A percentile compares a stretch with the other conserved stretches of the same genome.
Evolutionary conservation across 176 grass and related monocot genomes (phyloP).

Genomic region (Rhipidocladum racemiflorum): DNA sequence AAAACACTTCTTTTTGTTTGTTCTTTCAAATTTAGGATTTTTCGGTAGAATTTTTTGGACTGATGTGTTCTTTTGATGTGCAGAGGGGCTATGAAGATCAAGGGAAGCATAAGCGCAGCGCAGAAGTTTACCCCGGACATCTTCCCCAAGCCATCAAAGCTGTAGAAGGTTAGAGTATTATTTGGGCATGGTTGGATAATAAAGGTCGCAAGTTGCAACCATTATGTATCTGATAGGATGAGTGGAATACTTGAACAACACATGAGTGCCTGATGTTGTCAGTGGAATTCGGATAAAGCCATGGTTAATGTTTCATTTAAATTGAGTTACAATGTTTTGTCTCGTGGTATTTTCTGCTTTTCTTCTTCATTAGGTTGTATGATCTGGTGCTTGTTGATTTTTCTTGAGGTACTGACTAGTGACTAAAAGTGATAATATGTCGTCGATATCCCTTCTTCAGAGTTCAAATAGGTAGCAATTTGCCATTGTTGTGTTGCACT

Average conservation of each 20-base stretch:
- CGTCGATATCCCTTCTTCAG: background rate
- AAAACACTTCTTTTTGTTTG: background rate
- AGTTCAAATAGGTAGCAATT: background rate
- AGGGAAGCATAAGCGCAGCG: constrained; percentile 69
- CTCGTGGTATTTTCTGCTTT: background rate
- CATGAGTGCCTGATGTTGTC: background rate
- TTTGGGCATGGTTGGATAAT: constrained; percentile 12
- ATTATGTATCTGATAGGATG: background rate
- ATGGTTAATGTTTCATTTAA: constrained; percentile 2
- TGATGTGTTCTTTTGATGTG: constrained; percentile 10
- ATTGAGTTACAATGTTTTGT: background rate
- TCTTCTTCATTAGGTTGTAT: background rate
- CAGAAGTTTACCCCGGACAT: constrained; percentile 85
- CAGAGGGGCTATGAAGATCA: constrained; percentile 85
- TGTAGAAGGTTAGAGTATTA: constrained; percentile 38
- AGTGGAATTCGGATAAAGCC: background rate
- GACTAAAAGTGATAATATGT: background rate
- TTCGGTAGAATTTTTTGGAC: background rate
- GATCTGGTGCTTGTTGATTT: background rate
- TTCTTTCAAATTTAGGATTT: background rate
- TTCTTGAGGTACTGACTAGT: background rate
- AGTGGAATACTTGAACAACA: constrained; percentile 20
- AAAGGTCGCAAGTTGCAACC: constrained; percentile 9
- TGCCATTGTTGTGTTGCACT: background rate
- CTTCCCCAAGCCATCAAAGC: constrained; percentile 79